Percentiles rank a stretch among this genome's conserved stretches.
phyloP scores from a whole-genome alignment of 208 protist genomes.

The Trypanosoma vivax region DNA sequence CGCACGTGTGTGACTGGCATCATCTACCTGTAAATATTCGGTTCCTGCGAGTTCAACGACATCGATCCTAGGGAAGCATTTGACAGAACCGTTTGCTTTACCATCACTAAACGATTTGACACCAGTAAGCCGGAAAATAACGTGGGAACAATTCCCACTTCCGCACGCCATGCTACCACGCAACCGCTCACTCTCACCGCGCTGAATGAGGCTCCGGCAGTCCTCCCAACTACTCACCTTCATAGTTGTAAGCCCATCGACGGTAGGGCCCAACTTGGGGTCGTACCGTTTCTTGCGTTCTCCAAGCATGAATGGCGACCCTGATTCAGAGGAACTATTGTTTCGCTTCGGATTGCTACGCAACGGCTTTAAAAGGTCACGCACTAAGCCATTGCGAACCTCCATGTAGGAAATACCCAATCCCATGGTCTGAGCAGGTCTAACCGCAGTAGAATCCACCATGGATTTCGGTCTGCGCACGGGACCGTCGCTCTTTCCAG shows the following conservation, averaged over 20 bases:
- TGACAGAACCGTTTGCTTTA: conserved; percentile 38
- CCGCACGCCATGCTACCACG: conserved; percentile 89
- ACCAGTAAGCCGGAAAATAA: conserved; percentile 90
- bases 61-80: conserved; percentile 59
- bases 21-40: conserved; percentile 35
- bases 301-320: conserved; percentile 43
- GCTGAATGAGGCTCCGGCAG: conserved; percentile 56
- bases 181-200: conserved; percentile 63
- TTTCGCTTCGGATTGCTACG: conserved; percentile 47
- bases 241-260: conserved; percentile 77
- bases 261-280: conserved; percentile 55
- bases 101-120: conserved; percentile 49
- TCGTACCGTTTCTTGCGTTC: conserved; percentile 63
- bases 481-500: too few species aligned
- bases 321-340: conserved; percentile 51
- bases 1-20: too few species aligned
- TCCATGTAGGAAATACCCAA: conserved; percentile 81
- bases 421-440: conserved; percentile 3
- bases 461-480: too few species aligned
- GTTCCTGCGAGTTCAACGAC: conserved; percentile 77
- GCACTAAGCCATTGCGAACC: conserved; percentile 84
- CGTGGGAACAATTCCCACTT: conserved; percentile 89
- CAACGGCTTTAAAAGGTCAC: conserved; percentile 61
- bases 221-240: conserved; percentile 51
- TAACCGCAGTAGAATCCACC: not conserved